These are phyloP conservation scores for Leccinum fibrillosum DNA, from an alignment of 768 basidiomycete species.

Conservation along the genomic window DNA sequence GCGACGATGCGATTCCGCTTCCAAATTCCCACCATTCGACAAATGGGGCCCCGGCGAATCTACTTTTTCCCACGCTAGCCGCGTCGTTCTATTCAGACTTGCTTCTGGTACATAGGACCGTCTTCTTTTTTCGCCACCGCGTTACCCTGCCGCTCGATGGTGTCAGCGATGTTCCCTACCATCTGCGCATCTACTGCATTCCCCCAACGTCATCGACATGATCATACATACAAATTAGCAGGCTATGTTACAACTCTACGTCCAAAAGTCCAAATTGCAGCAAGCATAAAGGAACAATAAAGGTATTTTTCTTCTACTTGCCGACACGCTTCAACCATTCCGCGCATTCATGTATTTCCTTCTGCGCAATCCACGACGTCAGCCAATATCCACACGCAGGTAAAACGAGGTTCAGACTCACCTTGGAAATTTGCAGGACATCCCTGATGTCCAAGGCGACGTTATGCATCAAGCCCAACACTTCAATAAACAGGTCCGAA, in stretches of 20 bases:
- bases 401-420: constrained; percentile 8
- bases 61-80: constrained; percentile 35
- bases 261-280: constrained; percentile 11
- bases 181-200: neutral
- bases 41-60: constrained; percentile 14
- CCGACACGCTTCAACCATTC: constrained; percentile 19
- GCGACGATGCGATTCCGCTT: constrained; percentile 11
- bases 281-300: neutral
- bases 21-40: constrained; percentile 15
- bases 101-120: no score
- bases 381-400: neutral
- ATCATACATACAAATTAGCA: neutral
- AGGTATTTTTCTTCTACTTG: neutral
- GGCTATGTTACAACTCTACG: neutral
- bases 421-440: constrained; percentile 19
- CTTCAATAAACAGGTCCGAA: constrained; percentile 6
- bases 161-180: neutral
- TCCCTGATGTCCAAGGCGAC: constrained; percentile 26
- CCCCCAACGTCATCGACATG: neutral
- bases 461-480: constrained; percentile 3
- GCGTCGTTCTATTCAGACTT: constrained; percentile 40
- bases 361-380: constrained; percentile 11
- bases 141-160: no score
- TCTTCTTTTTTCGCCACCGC: neutral
- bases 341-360: constrained; percentile 25